Base-by-base conservation (phyloP, 2,329 filamentous ascomycete genomes). In the Venturia nashicola region DNA sequence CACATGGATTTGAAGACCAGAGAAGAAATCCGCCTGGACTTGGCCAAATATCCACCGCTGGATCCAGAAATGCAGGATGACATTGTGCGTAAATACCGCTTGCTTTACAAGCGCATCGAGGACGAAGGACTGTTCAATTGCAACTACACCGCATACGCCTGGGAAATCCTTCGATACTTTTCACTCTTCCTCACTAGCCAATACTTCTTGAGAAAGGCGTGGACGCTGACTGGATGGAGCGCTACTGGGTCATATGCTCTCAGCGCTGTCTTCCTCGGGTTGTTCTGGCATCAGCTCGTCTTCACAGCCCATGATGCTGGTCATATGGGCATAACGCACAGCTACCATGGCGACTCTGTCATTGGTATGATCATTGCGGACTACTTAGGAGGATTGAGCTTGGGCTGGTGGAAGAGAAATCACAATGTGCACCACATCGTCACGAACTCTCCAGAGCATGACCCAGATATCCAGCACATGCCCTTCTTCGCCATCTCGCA, bases 351-450 rank as follows among this genome's bases (percentile, higher is more conserved):
- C 44, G 94, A 99, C 74, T 88, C 88, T 1, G 80, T 88, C 60
- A 90, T 99, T 67, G 93, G 91, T 60, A 96, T 97, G 71, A 77
- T 96, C 67, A 88, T 97, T 70, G 91, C 92, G 62, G 89, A 96
- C 73, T 97, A 88, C 70, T 78, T 94, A 23, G 94, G 94, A 44
- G 94, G 94, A 0, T 77, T 99, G 42, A 96, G 91, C 34, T 77
- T 96, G 63, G 90, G 93, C 55, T 99, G 94, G 94, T 99, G 94
- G 93, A 97, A 97, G 76, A 83, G 86, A 66, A 97, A 86, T 73
- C 93, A 97, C 76, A 97, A 97, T 71, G 91, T 97, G 9, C 93
- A 97, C 73, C 93, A 97, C 72, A 91, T 97, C 69, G 88, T 97
- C 62, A 97, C 94, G 20, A 97, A 97, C 74, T 88, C 88, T 54